Conservation (phyloP, 2,329 filamentous ascomycete species). For the Fusarium sp. region DNA sequence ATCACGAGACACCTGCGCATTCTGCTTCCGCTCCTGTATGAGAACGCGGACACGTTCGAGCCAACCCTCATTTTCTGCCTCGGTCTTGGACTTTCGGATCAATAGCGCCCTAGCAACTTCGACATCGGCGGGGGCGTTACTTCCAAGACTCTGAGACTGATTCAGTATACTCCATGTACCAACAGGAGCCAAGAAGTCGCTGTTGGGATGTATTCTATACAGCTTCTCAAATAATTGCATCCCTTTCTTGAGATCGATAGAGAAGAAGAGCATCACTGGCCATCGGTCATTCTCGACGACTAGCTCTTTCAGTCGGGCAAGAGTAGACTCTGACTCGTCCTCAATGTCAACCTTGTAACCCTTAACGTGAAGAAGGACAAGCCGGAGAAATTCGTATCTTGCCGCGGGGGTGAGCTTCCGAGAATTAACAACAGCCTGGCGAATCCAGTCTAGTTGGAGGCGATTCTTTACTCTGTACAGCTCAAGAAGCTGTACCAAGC, state of each 20-base stretch:
- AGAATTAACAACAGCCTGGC: not conserved
- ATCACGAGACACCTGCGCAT: conserved; percentile 43
- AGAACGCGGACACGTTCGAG: conserved; percentile 23
- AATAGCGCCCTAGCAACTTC: conserved; percentile 33
- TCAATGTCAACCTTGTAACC: conserved; percentile 45
- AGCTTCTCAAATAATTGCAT: conserved; percentile 37
- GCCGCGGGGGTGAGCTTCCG: not conserved
- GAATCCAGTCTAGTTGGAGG: not conserved
- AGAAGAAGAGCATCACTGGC: conserved; percentile 36
- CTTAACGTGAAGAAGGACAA: conserved; percentile 39
- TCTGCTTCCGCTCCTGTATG: conserved; percentile 42
- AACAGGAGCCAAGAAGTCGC: conserved; percentile 28
- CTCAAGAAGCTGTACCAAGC: conserved; percentile 24
- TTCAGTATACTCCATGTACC: conserved; percentile 11
- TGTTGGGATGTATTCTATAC: conserved; percentile 21
- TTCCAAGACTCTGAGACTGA: conserved; percentile 18
- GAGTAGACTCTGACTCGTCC: conserved; percentile 15
- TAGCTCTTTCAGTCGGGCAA: conserved; percentile 13
- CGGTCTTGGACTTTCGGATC: conserved; percentile 20
- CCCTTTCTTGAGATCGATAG: conserved; percentile 23
- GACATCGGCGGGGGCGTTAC: conserved; percentile 24
- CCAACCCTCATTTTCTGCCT: conserved; percentile 31
- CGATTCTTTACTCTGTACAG: not conserved
- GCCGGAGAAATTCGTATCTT: conserved; percentile 44
- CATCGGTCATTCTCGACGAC: conserved; percentile 11